Evolutionary conservation across 139 green algal species (phyloP), one percentile per base, ranked within the genome.

Genomic region (Spirogloea muscicola): DNA sequence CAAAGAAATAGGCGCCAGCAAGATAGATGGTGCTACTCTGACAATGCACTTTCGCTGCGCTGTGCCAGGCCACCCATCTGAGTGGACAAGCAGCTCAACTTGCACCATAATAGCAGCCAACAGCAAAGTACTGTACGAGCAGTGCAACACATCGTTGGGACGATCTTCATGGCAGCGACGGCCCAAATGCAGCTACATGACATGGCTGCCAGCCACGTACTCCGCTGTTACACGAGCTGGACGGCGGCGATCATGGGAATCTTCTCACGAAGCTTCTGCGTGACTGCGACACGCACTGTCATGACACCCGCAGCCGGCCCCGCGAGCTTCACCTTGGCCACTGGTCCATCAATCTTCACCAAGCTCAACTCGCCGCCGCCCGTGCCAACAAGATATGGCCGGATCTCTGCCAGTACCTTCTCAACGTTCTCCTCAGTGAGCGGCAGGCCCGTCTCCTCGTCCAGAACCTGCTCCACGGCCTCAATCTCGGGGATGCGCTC

Each of bases 231-330:
- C 36, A 98, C 74, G 37, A 98, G 78, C 83, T 99, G 93, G 68
- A 99, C 94, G 9, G 94, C 94, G 0, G 91, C 94, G 71, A 99
- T 98, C 38, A 48, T 52, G 0, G 94, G 94, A 57, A 99, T 97
- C 74, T 94, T 93, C 75, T 99, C 94, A 38, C 94, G 70, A 63
- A 99, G 88, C 88, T 99, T 99, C 83, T 99, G 94, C 9, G 93
- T 99, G 1, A 99, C 94, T 2, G 94, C 94, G 58, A 98, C 94
- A 0, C 94, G 82, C 38, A 99, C 94, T 9, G 94, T 99, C 80
- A 87, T 86, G 1, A 99, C 94, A 7, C 85, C 92, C 16, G 94
- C 94, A 0, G 94, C 94, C 0, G 91, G 91, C 1, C 93, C 94
- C 3, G 86, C 92, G 61, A 98, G 92, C 39, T 76, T 84, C n/a